A percentile compares a stretch with the other conserved stretches of the same genome.
These are phyloP conservation scores for Aspergillus wentii DNA, from an alignment of 495 filamentous ascomycete species.

Conservation along the genomic window DNA sequence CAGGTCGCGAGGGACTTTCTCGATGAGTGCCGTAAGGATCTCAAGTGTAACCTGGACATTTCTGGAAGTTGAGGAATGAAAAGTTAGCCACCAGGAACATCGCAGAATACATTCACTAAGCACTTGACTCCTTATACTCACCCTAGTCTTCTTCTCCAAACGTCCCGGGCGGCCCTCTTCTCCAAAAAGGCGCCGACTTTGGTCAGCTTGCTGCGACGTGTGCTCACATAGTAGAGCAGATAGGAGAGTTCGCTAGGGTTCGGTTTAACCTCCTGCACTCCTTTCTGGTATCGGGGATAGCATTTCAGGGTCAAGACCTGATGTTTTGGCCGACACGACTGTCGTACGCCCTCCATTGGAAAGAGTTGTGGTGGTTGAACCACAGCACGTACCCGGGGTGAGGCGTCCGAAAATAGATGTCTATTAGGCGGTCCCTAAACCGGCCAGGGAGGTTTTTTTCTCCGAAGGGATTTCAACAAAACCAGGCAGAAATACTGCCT, in stretches of 20 bases:
- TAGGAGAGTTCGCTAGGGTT: constrained; percentile 94
- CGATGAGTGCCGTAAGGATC: constrained; percentile 81
- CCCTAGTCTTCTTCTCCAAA: constrained; percentile 76
- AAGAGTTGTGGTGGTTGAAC: no score
- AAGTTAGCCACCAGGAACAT: constrained; percentile 5
- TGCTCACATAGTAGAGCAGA: constrained; percentile 90
- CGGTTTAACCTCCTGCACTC: constrained; percentile 81
- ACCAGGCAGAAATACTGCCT: not conserved
- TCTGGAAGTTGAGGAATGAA: constrained; percentile 32
- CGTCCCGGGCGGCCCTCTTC: constrained; percentile 83
- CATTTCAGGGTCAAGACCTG: constrained; percentile 90
- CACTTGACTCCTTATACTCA: constrained; percentile 38
- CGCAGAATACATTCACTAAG: not conserved
- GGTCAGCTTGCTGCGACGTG: constrained; percentile 85
- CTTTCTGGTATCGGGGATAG: constrained; percentile 86
- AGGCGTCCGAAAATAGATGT: no score
- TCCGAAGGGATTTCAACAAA: no score
- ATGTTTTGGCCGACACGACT: constrained; percentile 77
- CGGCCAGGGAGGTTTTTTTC: no score
- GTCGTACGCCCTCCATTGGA: constrained; percentile 57
- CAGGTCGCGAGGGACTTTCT: constrained; percentile 84
- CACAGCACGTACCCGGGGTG: no score
- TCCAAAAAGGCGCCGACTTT: constrained; percentile 90
- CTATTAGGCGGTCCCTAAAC: no score
- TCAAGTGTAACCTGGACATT: constrained; percentile 92